phyloP scores from a whole-genome alignment of 1,284 basidiomycete species.

The Cryptococcus depauperatus region DNA sequence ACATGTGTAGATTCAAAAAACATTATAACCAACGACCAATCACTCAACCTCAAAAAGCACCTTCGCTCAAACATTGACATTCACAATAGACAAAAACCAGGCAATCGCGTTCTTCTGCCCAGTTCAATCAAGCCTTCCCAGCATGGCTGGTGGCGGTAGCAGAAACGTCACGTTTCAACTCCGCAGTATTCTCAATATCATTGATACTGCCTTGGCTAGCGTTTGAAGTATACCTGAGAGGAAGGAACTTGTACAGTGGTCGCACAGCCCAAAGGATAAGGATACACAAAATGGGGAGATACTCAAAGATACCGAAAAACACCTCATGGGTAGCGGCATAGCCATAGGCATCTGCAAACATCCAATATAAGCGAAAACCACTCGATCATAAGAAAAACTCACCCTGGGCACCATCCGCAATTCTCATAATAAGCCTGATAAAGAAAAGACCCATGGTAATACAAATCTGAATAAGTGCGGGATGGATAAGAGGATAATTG shows the following conservation, averaged over 20 bases:
- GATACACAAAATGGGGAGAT: conserved; percentile 23
- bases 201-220: not conserved
- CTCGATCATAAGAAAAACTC: conserved; percentile 2
- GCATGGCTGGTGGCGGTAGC: not conserved
- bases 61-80: no score
- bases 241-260: conserved; percentile 26
- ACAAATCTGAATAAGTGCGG: conserved; percentile 17
- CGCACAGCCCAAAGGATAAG: conserved; percentile 23
- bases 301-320: conserved; percentile 28
- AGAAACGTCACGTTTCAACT: not conserved
- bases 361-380: not conserved
- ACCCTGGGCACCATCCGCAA: conserved; percentile 29
- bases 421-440: conserved; percentile 23
- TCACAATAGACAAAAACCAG: no score
- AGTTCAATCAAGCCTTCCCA: not conserved
- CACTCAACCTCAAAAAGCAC: no score
- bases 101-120: no score
- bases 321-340: conserved; percentile 22
- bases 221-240: conserved; percentile 6
- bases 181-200: not conserved
- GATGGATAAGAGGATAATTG: conserved; percentile 16
- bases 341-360: conserved; percentile 18
- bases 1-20: no score
- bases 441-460: conserved; percentile 22
- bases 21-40: no score